A percentile compares a stretch with the other conserved stretches of the same genome.
phyloP scores from a whole-genome alignment of 768 basidiomycete genomes.

The Auriscalpium vulgare region DNA sequence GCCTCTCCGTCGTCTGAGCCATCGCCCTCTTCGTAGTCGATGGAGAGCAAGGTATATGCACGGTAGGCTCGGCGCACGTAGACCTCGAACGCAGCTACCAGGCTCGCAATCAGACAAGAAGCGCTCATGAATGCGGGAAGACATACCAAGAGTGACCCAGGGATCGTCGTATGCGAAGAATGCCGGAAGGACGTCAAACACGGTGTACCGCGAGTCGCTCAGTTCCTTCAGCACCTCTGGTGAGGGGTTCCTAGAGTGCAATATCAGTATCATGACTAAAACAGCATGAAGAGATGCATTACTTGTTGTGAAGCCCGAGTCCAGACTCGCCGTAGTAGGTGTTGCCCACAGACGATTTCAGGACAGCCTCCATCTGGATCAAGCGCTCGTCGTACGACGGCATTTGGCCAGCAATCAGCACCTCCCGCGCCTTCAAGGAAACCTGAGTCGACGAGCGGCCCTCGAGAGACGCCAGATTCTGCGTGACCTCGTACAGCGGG shows the following conservation, averaged over 20 bases:
- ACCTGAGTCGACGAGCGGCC: conserved; percentile 90
- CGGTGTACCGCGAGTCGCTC: conserved; percentile 92
- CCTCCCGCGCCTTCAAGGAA: conserved; percentile 92
- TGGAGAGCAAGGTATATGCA: conserved; percentile 82
- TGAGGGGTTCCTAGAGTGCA: conserved; percentile 57
- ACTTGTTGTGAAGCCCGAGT: conserved; percentile 44
- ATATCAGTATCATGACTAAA: background rate
- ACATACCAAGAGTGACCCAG: conserved; percentile 74
- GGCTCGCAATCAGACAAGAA: background rate
- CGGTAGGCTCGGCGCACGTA: conserved; percentile 94
- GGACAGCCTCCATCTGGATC: conserved; percentile 88
- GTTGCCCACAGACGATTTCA: conserved; percentile 80
- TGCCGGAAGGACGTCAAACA: conserved; percentile 92
- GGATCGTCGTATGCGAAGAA: conserved; percentile 89
- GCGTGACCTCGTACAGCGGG: conserved; percentile 66
- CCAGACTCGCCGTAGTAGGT: conserved; percentile 87
- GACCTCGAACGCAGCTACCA: conserved; percentile 84
- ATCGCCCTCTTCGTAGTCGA: conserved; percentile 95
- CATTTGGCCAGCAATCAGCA: conserved; percentile 91
- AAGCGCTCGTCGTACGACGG: conserved; percentile 94
- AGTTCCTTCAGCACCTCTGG: conserved; percentile 85
- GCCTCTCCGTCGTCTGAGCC: conserved; percentile 75
- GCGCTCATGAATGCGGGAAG: background rate
- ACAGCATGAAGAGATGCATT: background rate
- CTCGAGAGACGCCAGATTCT: conserved; percentile 79